Percentiles rank a stretch among this genome's conserved stretches.
Conservation (phyloP, 768 basidiomycete species). For the Nidularia sp. region DNA sequence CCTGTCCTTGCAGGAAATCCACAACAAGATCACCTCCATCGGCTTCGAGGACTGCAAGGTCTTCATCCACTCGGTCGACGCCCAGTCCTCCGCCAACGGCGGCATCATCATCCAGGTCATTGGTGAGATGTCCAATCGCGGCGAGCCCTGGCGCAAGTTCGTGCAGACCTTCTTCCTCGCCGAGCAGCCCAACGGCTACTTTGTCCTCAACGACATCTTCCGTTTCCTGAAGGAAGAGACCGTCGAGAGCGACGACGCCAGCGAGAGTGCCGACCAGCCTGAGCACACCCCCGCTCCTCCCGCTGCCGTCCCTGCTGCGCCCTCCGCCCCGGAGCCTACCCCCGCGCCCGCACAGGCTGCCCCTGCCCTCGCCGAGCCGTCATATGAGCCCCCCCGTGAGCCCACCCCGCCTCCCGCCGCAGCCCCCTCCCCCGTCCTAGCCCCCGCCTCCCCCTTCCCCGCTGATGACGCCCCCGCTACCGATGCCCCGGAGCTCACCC, state of each 20-base stretch:
- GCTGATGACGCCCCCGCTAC: constrained; percentile 39
- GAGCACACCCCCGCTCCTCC: constrained; percentile 25
- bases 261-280: constrained; percentile 35
- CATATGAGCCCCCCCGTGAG: constrained; percentile 26
- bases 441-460: constrained; percentile 19
- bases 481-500: constrained; percentile 30
- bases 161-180: constrained; percentile 99
- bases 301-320: constrained; percentile 22
- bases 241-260: constrained; percentile 72
- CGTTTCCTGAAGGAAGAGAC: constrained; percentile 96
- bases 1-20: constrained; percentile 71
- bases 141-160: constrained; percentile 94
- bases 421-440: constrained; percentile 22
- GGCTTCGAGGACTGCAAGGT: constrained; percentile 97
- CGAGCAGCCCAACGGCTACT: constrained; percentile 98
- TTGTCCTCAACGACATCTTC: constrained; percentile 99
- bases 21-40: constrained; percentile 91
- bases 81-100: constrained; percentile 89
- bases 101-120: constrained; percentile 99
- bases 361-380: constrained; percentile 28
- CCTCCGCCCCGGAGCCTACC: constrained; percentile 11
- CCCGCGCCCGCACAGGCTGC: constrained; percentile 22
- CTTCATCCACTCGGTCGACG: constrained; percentile 97
- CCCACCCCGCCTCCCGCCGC: constrained; percentile 39
- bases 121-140: constrained; percentile 96